Conservation (phyloP, 1,284 basidiomycete species). For the Tilletia walkeri region DNA sequence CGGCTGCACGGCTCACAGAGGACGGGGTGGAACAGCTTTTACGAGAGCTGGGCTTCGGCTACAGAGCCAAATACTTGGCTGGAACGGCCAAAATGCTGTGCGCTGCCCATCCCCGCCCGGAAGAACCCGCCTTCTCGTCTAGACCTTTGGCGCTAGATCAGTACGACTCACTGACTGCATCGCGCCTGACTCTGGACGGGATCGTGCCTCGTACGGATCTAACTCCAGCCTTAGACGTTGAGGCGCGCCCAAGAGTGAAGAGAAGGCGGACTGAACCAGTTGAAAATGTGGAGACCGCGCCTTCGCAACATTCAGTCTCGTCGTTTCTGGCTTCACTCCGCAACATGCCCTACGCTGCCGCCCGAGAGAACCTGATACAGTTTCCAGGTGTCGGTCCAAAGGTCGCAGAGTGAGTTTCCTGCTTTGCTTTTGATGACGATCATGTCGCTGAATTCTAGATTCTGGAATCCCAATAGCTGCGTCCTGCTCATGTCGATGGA, state of each 20-base stretch:
- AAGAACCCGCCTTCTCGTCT: not conserved
- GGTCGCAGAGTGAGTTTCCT: conserved; percentile 46
- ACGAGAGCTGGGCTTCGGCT: conserved; percentile 86
- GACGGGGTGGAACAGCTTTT: conserved; percentile 62
- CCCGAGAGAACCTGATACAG: conserved; percentile 75
- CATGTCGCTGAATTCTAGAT: not conserved
- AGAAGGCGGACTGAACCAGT: conserved; percentile 41
- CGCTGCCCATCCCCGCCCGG: conserved; percentile 33
- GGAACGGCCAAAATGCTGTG: conserved; percentile 74
- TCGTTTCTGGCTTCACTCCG: conserved; percentile 67
- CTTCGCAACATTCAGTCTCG: conserved; percentile 56
- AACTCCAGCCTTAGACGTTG: conserved; percentile 33
- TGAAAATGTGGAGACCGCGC: conserved; percentile 38
- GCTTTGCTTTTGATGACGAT: not conserved
- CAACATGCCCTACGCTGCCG: conserved; percentile 62
- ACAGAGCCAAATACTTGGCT: conserved; percentile 86
- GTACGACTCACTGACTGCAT: not conserved
- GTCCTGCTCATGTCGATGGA: conserved; percentile 91
- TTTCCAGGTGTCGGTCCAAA: conserved; percentile 86
- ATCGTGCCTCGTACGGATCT: conserved; percentile 11
- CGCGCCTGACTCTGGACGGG: not conserved
- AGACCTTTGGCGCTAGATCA: not conserved
- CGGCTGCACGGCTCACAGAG: conserved; percentile 67
- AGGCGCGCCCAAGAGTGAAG: conserved; percentile 21
- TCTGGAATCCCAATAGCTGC: conserved; percentile 75